Conservation (phyloP, 495 filamentous ascomycete genomes). For the Hypomontagnella monticulosa region DNA sequence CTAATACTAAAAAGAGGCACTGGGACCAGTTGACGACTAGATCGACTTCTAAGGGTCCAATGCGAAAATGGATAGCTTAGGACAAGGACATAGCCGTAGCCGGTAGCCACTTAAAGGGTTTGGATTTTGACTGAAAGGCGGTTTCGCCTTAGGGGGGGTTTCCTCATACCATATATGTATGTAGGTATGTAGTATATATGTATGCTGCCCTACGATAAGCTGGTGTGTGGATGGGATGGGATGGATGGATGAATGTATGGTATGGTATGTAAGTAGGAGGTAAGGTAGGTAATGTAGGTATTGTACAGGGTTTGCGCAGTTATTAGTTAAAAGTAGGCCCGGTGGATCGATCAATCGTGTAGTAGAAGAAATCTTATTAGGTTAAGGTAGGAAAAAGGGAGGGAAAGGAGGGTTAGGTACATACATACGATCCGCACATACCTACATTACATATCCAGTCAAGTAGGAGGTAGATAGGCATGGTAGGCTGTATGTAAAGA, state of each 20-base stretch:
- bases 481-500: no score
- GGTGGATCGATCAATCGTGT: constrained; percentile 24
- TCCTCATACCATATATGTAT: neutral
- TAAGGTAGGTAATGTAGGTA: neutral
- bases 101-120: no score
- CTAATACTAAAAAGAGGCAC: constrained; percentile 13
- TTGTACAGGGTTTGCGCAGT: constrained; percentile 11
- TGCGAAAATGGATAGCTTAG: constrained; percentile 11
- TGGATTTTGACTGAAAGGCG: constrained; percentile 3
- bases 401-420: constrained; percentile 11
- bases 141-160: constrained; percentile 5
- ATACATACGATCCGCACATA: constrained; percentile 12
- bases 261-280: no score
- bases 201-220: neutral
- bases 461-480: neutral
- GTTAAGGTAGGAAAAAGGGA: constrained; percentile 11
- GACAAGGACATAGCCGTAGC: no score
- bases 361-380: constrained; percentile 18
- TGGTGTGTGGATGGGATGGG: no score
- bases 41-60: constrained; percentile 1
- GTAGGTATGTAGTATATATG: no score
- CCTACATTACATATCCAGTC: constrained; percentile 9
- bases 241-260: no score
- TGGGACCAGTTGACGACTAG: no score
- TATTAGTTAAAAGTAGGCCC: constrained; percentile 7